These are phyloP conservation scores for Tricladium varicosporioides DNA, from an alignment of 2,329 filamentous ascomycete species.

Conservation along the genomic window DNA sequence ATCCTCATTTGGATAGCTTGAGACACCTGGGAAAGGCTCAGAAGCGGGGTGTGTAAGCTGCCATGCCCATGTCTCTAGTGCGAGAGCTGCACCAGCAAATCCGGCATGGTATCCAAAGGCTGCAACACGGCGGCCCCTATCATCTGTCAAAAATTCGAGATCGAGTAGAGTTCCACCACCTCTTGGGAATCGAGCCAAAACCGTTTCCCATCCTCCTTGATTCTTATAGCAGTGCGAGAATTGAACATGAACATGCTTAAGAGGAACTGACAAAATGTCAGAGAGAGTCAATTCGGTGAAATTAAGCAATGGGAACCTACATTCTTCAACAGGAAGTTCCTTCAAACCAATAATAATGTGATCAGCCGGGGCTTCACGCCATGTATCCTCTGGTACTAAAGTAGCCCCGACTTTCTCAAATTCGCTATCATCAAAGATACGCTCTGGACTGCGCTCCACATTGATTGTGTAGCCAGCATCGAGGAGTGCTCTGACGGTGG, in stretches of 20 bases:
- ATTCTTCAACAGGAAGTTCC: constrained; percentile 71
- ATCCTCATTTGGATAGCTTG: constrained; percentile 71
- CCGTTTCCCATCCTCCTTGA: constrained; percentile 75
- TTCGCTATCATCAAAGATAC: constrained; percentile 63
- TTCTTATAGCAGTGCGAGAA: constrained; percentile 76
- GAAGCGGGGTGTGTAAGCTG: constrained; percentile 70
- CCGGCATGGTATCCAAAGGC: constrained; percentile 66
- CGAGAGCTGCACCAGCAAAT: constrained; percentile 69
- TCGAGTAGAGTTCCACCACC: constrained; percentile 79
- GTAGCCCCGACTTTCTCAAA: constrained; percentile 62
- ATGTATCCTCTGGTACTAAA: constrained; percentile 64
- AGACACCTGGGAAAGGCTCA: constrained; percentile 63
- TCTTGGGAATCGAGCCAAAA: constrained; percentile 74
- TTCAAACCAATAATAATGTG: constrained; percentile 75
- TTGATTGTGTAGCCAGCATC: constrained; percentile 68
- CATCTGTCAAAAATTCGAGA: constrained; percentile 80
- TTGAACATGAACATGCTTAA: constrained; percentile 70
- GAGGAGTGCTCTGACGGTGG: constrained; percentile 57
- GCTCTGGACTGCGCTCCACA: constrained; percentile 64
- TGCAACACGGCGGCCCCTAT: constrained; percentile 67
- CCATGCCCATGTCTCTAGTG: constrained; percentile 78
- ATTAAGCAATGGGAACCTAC: constrained; percentile 37
- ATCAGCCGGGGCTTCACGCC: constrained; percentile 64
- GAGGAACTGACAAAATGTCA: constrained; percentile 46
- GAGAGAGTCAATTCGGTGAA: neutral